Evolutionary conservation across 2,329 filamentous ascomycete species (phyloP), one percentile per base, ranked within the genome.

Genomic region (Aspergillus sojae): DNA sequence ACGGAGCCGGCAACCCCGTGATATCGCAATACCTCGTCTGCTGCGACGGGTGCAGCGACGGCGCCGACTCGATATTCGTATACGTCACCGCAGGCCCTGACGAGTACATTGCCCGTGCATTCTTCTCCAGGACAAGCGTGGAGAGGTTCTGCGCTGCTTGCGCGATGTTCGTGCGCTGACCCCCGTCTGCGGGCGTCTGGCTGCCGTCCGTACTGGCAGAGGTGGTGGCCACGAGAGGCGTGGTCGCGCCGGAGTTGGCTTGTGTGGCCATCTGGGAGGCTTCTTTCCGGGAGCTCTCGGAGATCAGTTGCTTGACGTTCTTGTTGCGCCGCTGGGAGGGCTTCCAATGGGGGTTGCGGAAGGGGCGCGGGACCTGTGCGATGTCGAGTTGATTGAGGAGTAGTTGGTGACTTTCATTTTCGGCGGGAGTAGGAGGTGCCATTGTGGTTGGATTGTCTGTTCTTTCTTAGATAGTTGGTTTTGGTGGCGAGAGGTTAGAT

Each of bases 281-380:
- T 82, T 98, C 94, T 75, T 91, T 92, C 70, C 93, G 90, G 26
- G 91, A 88, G 14, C 91, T 92, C 73, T 99, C 95, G 64, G 93
- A 91, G 65, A 99, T 85, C 66, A 99, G 95, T 72, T 96, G 92
- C 80, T 98, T 98, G 80, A 98, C 90, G 79, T 97, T 98, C 84
- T 99, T 99, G 87, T 99, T 99, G 79, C 95, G 92, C 58, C 95
- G 93, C 79, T 94, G 91, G 69, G 94, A 93, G 19, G 95, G 93
- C 75, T 92, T 93, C 95, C 95, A 99, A 77, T 88, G 82, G 3
- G 91, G 84, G 76, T 93, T 97, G 78, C 94, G 94, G 84, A 97
- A 99, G 73, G 89, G 91, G 81, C 96, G 96, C 72, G 89, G 89
- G 75, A 92, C 88, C 64, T 89, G 87, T 78, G 95, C 90, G 73